Conservation (phyloP, 108 stramenopile species). For the Discostella pseudostelligera region DNA sequence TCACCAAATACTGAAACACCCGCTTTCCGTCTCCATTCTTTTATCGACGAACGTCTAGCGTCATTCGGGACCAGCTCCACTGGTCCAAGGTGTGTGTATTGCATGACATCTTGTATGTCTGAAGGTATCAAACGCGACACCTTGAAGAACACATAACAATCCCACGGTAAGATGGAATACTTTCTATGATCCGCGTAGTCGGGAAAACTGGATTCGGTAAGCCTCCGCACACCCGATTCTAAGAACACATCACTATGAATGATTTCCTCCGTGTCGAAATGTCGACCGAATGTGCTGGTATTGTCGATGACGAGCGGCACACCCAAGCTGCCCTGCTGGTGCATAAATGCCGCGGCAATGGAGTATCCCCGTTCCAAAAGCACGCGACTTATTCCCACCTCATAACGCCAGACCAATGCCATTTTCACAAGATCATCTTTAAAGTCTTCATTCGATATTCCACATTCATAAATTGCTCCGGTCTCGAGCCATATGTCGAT, state of each 20-base stretch:
- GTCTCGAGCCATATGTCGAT: constrained; percentile 37
- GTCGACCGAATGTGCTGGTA: constrained; percentile 38
- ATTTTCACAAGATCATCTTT: constrained; percentile 27
- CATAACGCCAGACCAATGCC: constrained; percentile 42
- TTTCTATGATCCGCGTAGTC: constrained; percentile 41
- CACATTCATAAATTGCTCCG: constrained; percentile 46
- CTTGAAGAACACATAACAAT: constrained; percentile 47
- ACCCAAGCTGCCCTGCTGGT: constrained; percentile 39
- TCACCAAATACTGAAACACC: constrained; percentile 36
- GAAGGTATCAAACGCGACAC: constrained; percentile 37
- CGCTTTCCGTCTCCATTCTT: constrained; percentile 27
- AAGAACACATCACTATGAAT: constrained; percentile 31
- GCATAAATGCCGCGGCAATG: constrained; percentile 44
- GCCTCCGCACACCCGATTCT: constrained; percentile 36
- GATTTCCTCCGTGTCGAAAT: constrained; percentile 28
- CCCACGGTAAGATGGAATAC: constrained; percentile 49
- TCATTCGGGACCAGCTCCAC: constrained; percentile 35
- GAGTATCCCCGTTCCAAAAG: constrained; percentile 36
- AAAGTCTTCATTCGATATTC: constrained; percentile 39
- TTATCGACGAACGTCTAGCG: constrained; percentile 20
- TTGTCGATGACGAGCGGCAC: constrained; percentile 29
- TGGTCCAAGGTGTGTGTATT: constrained; percentile 30
- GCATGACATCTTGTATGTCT: constrained; percentile 39
- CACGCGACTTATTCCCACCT: constrained; percentile 44
- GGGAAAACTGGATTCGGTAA: constrained; percentile 40